Percentiles rank a stretch among this genome's conserved stretches.
These are phyloP conservation scores for Bolboschoenus planiculmis DNA, from an alignment of 176 grass and related monocot genomes.

Conservation along the genomic window DNA sequence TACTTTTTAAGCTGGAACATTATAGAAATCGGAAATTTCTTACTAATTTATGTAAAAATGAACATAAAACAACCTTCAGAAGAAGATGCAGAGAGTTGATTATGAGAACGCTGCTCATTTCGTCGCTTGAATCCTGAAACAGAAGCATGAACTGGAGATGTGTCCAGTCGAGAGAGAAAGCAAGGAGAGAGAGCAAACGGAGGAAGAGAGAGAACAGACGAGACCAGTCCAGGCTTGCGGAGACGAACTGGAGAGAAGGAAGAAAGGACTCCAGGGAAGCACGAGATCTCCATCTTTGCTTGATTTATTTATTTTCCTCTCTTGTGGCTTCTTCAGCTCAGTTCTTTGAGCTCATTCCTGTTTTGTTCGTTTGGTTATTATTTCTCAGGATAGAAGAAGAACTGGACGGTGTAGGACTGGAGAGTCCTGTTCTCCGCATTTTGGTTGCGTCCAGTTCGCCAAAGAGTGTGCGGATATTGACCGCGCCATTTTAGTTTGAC, in stretches of 20 bases:
- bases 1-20: neutral
- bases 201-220: neutral
- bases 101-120: neutral
- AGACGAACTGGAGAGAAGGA: neutral
- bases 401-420: no score
- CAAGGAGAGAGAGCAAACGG: neutral
- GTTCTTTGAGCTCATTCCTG: neutral
- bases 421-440: no score
- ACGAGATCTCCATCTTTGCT: conserved; percentile 11
- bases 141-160: neutral
- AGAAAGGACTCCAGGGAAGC: neutral
- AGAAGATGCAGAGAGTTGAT: conserved; percentile 22
- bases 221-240: neutral
- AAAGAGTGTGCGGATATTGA: no score
- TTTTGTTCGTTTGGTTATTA: no score
- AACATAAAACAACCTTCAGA: conserved; percentile 25
- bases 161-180: neutral
- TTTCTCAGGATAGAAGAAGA: neutral
- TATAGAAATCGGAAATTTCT: neutral
- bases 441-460: no score
- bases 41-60: neutral
- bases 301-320: neutral
- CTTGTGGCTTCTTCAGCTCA: neutral
- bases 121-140: neutral
- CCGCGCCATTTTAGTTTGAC: no score